A percentile compares a stretch with the other conserved stretches of the same genome.
These are phyloP conservation scores for Combretum micranthum DNA, from an alignment of 345 rosid species.

Conservation along the genomic window DNA sequence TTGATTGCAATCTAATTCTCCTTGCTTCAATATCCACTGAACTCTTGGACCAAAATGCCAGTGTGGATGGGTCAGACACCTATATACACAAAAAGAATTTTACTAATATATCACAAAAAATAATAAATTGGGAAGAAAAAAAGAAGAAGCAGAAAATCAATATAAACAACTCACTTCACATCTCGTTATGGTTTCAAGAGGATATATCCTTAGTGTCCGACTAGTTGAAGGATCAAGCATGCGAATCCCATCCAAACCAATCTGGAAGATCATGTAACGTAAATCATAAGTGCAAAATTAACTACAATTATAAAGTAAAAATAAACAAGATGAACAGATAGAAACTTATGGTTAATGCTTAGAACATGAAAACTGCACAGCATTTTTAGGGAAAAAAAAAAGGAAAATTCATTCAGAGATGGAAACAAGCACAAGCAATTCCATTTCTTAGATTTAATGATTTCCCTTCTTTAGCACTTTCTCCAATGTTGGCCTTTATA, in stretches of 20 bases:
- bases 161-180: slow-evolving; percentile 62
- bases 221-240: slow-evolving; percentile 92
- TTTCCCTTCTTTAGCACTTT: too few relatives aligned
- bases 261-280: slow-evolving; percentile 30
- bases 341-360: too few relatives aligned
- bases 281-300: not conserved
- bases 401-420: too few relatives aligned
- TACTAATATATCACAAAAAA: not conserved
- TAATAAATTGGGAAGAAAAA: slow-evolving; percentile 6
- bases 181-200: slow-evolving; percentile 87
- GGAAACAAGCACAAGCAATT: too few relatives aligned
- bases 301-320: not conserved
- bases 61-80: slow-evolving; percentile 73
- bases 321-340: not conserved
- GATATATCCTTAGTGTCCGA: slow-evolving; percentile 86
- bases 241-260: slow-evolving; percentile 94
- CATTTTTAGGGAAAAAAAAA: too few relatives aligned
- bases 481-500: too few relatives aligned
- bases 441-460: too few relatives aligned
- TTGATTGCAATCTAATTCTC: slow-evolving; percentile 93
- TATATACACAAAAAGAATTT: slow-evolving; percentile 13
- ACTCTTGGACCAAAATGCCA: slow-evolving; percentile 98
- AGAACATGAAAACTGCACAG: too few relatives aligned
- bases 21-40: slow-evolving; percentile 86
- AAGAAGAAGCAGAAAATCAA: not conserved